Base-by-base conservation (phyloP, 495 filamentous ascomycete genomes). In the Aspergillus bridgeri region DNA sequence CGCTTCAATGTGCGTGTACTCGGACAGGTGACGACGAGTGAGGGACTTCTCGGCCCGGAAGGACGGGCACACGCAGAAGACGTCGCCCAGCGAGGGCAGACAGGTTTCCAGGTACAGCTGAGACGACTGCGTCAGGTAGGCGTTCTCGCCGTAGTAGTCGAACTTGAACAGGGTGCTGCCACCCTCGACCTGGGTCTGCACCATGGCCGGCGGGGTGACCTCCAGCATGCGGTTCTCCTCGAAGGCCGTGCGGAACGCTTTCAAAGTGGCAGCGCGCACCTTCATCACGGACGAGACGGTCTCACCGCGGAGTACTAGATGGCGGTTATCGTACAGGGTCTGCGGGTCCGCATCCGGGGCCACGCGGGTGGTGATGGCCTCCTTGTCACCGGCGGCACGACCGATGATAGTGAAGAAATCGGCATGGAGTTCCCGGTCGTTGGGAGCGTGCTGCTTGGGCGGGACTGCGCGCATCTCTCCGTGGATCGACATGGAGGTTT, bases 151-250 rank as follows among this genome's bases (percentile, higher is more conserved):
- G 75, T 98, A 99, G 81, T 98, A 99, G 69, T 90, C 83, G 64
- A 96, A 89, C 43, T 86, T 86, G 79, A 99, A 99, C 38, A 99
- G 86, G 3, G 94, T 98, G 61, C 88, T 86, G 48, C 94, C 94
- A 60, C 94, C 94, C 77, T 99, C 94, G 57, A 97, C 94, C 74
- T 97, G 92, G 6, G 94, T 98, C 74, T 99, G 94, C n/a, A 98
- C 95, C 76, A 99, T 90, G 45, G 91, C 92, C 8, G 94, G 94
- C 3, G 94, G 94, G 44, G 88, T 89, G 48, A 99, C 92, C 74
- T 98, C 93, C 47, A 81, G 67, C 69, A 95, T 81, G 50, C 85
- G 81, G 64, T 87, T 81, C 64, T 92, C 88, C 63, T 88, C 86
- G 71, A 93, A 98, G 48, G 85, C 82, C 67, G 86, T 81, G 62